Evolutionary conservation across 352 stramenopile species (phyloP).

Genomic region (Pythium aquatile): DNA sequence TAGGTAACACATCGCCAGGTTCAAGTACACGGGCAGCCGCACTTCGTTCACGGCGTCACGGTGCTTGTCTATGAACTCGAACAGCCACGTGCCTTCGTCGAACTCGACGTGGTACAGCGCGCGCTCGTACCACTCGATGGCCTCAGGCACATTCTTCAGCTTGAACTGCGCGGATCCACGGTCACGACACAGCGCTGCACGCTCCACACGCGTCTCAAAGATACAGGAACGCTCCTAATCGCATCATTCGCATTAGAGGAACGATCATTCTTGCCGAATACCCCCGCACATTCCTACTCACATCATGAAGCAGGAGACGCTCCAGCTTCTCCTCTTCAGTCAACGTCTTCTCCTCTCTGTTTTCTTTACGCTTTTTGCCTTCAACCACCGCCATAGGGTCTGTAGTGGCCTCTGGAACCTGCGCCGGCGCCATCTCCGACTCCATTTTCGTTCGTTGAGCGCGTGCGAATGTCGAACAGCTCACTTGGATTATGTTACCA

Average conservation of each 20-base stretch:
- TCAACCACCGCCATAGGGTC: not conserved
- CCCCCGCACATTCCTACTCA: not conserved
- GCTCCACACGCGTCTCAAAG: slow-evolving; percentile 80
- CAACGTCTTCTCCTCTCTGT: slow-evolving; percentile 4
- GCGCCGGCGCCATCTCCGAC: not conserved
- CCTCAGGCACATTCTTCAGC: slow-evolving; percentile 37
- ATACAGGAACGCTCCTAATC: slow-evolving; percentile 77
- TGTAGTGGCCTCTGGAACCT: not conserved
- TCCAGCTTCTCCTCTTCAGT: slow-evolving; percentile 22
- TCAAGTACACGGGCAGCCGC: slow-evolving; percentile 75
- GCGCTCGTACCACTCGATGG: slow-evolving; percentile 73
- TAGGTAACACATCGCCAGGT: slow-evolving; percentile 76
- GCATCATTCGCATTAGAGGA: not conserved
- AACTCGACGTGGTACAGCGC: slow-evolving; percentile 82
- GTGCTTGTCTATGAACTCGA: slow-evolving; percentile 81
- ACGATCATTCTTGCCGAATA: not conserved
- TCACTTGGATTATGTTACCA: not conserved
- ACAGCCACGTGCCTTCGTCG: slow-evolving; percentile 83
- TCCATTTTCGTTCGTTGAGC: not conserved
- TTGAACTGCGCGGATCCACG: slow-evolving; percentile 65
- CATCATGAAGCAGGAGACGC: slow-evolving; percentile 22
- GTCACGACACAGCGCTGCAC: slow-evolving; percentile 58
- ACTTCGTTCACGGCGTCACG: slow-evolving; percentile 69
- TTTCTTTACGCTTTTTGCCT: not conserved
- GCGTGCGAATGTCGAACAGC: not conserved